phyloP scores from a whole-genome alignment of 345 rosid species.

The Theobroma cacao region DNA sequence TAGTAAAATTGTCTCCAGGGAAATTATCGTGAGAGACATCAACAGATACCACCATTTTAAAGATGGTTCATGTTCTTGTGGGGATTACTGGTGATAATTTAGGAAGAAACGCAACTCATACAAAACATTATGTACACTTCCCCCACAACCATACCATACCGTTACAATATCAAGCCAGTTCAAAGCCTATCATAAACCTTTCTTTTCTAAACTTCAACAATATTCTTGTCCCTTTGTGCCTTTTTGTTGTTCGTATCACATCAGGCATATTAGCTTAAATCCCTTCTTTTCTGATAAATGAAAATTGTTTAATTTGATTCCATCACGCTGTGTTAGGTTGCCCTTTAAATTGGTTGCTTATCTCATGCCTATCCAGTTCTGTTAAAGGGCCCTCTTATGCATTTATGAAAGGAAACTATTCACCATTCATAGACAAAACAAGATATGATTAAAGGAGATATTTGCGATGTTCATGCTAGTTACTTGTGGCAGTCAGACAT shows the following conservation, averaged over 20 bases:
- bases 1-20: conserved; percentile 49
- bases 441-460: neutral
- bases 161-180: too few species aligned
- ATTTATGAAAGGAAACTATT: too few species aligned
- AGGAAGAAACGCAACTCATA: neutral
- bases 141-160: too few species aligned
- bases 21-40: conserved; percentile 58
- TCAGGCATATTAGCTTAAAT: neutral
- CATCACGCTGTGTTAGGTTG: neutral
- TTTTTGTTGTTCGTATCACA: conserved; percentile 8
- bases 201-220: too few species aligned
- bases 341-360: neutral
- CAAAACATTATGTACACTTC: neutral
- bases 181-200: too few species aligned
- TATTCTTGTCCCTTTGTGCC: too few species aligned
- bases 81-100: conserved; percentile 52
- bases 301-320: neutral
- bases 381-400: neutral
- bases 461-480: neutral
- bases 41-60: conserved; percentile 64
- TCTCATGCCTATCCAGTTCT: neutral
- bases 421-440: neutral
- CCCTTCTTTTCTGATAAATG: neutral
- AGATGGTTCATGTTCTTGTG: conserved; percentile 65
- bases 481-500: too few species aligned